Evolutionary conservation across 192 early-diverging fungal species (phyloP), one percentile per base, ranked within the genome.

Genomic region (Mortierella claussenii): DNA sequence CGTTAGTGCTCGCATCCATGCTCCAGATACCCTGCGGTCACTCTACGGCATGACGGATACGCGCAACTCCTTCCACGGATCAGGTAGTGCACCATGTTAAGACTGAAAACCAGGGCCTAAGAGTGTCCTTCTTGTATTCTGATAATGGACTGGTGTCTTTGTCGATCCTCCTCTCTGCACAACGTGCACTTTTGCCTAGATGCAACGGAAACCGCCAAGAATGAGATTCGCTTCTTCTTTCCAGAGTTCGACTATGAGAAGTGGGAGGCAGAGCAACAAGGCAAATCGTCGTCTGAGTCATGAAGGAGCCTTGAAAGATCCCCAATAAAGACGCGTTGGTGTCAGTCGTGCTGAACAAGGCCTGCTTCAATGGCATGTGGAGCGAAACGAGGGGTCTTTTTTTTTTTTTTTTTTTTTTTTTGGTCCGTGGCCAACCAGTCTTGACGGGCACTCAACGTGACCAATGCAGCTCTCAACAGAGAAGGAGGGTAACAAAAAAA

Each of bases 1-100:
- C 28, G 15, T 46, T 31, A 86, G 88, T 54, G 89, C 90, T 62
- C 83, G 88, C 23, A 76, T 90, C 1, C 28, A 71, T 51, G 80
- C 81, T 5, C 87, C 86, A 24, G 23, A 66, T 28, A 86, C 86
- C 10, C 61, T 91, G 18, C 78, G 90, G 21, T 84, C 90, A 10
- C 59, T 83, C 3, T 91, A 85, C 65, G 92, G 90, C 2, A 58
- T 93, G 67, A 91, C 89, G 0, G 92, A 93, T 60, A 91, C 91
- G 2, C 50, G 91, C 24, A 92, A 92, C 60, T 90, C 90, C 1
- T 91, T 91, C 42, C 91, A 93, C 66, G 91, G 91, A 0, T 91
- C 90, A 44, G 87, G 87, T 88, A 85, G 49, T 12, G 12, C 10
- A 11, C 10, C 7, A 21, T 10, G 12, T 1, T 27, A 32, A 28